phyloP scores from a whole-genome alignment of 495 filamentous ascomycete species.

The Ascobolus immersus region DNA sequence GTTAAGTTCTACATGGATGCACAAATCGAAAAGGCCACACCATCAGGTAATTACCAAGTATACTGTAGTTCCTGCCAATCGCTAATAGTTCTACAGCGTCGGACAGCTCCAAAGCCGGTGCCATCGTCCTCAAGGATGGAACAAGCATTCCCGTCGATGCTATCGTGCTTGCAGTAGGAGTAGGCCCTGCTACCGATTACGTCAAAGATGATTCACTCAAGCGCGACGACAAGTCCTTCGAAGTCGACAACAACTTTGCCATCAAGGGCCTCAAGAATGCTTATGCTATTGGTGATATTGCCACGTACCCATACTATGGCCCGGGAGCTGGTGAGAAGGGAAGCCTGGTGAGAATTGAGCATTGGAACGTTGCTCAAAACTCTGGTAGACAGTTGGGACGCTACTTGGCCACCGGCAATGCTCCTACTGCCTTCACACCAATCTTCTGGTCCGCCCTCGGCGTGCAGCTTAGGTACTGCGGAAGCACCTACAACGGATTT shows the following conservation, averaged over 20 bases:
- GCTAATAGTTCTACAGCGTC: slow-evolving; percentile 9
- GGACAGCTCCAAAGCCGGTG: slow-evolving; percentile 43
- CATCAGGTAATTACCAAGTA: slow-evolving; percentile 27
- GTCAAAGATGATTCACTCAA: slow-evolving; percentile 30
- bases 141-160: slow-evolving; percentile 64
- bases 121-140: slow-evolving; percentile 65
- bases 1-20: slow-evolving; percentile 67
- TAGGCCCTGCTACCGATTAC: slow-evolving; percentile 64
- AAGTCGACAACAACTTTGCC: slow-evolving; percentile 48
- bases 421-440: slow-evolving; percentile 54
- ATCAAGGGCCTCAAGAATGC: slow-evolving; percentile 52
- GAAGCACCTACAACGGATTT: slow-evolving; percentile 50
- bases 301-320: slow-evolving; percentile 79
- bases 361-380: slow-evolving; percentile 97
- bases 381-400: slow-evolving; percentile 50
- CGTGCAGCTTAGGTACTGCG: slow-evolving; percentile 72
- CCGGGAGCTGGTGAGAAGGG: slow-evolving; percentile 42
- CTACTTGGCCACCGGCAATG: slow-evolving; percentile 37
- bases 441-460: slow-evolving; percentile 92
- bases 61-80: no score
- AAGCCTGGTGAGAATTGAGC: slow-evolving; percentile 50
- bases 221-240: neutral
- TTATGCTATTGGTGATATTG: slow-evolving; percentile 81
- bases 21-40: slow-evolving; percentile 51
- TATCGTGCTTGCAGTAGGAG: slow-evolving; percentile 74